Base-by-base conservation (phyloP, 768 basidiomycete species). In the Lentinula sp. region DNA sequence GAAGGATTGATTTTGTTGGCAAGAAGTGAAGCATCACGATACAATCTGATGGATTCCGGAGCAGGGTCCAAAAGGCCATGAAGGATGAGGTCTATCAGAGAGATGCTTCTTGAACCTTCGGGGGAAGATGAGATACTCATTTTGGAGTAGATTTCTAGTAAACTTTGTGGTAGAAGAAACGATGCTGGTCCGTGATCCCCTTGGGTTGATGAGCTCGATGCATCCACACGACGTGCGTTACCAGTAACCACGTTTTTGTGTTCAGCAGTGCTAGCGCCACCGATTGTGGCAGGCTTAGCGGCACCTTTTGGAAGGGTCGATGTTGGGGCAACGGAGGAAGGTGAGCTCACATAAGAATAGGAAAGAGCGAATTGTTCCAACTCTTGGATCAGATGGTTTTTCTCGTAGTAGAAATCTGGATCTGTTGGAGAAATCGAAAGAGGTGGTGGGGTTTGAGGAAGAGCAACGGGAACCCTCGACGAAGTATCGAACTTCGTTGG, bases 41-140 rank as follows among this genome's bases (percentile, higher is more conserved):
- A 59, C 34, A 35, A 7, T 2, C 32, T 16, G 7, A 59, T 18
- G 0, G 57, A 59, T 23, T 59, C 57, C 23, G 57, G 15, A 6
- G 46, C 1, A 16, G 57, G 57, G 21, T 59, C 57, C 9, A 59
- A 21, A 18, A 59, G 43, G 9, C 57, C 57, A 5, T 34, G 42
- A n/a, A 59, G 43, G n/a, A 59, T 59, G 8, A 59, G n/a, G 18
- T 59, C 57, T n/a, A 59, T 7, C 4, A 59, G 3, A 18, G 57
- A 57, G 0, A 57, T 45, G 5, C 21, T 13, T 28, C 28, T 28
- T 23, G 7, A 9, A 21, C 18, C n/a, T 23, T 57, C 32, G 10
- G 13, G 39, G 28, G 37, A 35, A 48, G 28, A 35, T 43, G 35
- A 56, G 40, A 35, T 13, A 34, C 11, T 35, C 13, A n/a, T 32